Percentiles rank a stretch among this genome's conserved stretches.
Evolutionary conservation across 192 early-diverging fungal genomes (phyloP).

Genomic region (Podila verticillata): DNA sequence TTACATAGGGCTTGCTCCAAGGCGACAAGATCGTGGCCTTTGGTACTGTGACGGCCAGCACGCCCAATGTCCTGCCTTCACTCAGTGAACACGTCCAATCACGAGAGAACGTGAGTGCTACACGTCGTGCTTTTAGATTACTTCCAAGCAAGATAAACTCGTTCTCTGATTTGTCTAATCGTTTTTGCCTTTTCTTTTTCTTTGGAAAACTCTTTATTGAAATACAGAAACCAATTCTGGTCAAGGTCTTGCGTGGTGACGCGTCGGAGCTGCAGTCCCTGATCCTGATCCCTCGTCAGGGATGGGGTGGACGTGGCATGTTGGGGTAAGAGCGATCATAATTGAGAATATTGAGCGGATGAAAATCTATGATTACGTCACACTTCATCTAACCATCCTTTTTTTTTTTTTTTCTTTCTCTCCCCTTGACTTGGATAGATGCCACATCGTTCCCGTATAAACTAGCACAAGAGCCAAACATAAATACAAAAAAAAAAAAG

Average conservation of each 20-base stretch:
- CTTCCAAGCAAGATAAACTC: neutral
- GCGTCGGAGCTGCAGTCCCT: slow-evolving; percentile 24
- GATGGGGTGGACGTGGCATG: slow-evolving; percentile 63
- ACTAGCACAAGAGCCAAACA: too few species aligned
- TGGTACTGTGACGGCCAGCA: slow-evolving; percentile 47
- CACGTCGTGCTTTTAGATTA: neutral
- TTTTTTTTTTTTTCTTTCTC: too few species aligned
- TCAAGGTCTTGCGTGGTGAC: slow-evolving; percentile 48
- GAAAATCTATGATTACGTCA: too few species aligned
- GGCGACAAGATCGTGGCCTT: slow-evolving; percentile 58
- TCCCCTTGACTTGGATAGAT: neutral
- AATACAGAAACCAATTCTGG: slow-evolving; percentile 49
- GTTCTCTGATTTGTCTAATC: neutral
- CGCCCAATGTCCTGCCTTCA: slow-evolving; percentile 48
- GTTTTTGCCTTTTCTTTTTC: neutral
- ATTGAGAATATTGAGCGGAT: neutral
- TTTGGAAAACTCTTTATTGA: neutral
- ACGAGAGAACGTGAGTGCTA: slow-evolving; percentile 46
- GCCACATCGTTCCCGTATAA: slow-evolving; percentile 41
- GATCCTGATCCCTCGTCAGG: slow-evolving; percentile 55
- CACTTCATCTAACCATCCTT: too few species aligned
- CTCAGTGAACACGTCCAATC: slow-evolving; percentile 50
- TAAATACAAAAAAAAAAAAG: too few species aligned
- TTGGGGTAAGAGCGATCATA: slow-evolving; percentile 46
- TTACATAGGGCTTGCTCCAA: slow-evolving; percentile 53